These are phyloP conservation scores for Xylaria telfairii DNA, from an alignment of 495 filamentous ascomycete species.

Conservation along the genomic window DNA sequence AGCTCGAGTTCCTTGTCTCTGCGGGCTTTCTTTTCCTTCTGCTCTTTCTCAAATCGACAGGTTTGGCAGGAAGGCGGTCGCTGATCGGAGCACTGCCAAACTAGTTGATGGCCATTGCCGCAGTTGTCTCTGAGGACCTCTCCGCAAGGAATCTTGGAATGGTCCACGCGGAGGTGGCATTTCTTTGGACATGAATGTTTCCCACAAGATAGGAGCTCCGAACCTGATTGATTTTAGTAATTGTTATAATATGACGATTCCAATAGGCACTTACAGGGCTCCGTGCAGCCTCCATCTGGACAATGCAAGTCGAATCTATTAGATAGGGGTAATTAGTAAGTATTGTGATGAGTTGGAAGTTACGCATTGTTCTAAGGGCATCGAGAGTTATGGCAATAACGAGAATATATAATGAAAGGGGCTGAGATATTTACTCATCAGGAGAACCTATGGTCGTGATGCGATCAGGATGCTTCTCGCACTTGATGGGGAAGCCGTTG, in stretches of 20 bases:
- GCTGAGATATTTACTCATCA: slow-evolving; percentile 43
- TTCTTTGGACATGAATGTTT: slow-evolving; percentile 64
- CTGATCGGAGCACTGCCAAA: slow-evolving; percentile 40
- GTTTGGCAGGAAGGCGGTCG: slow-evolving; percentile 45
- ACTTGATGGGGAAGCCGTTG: slow-evolving; percentile 73
- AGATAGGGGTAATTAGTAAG: neutral
- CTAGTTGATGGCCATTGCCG: slow-evolving; percentile 55
- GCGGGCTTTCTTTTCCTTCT: slow-evolving; percentile 49
- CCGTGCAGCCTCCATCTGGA: slow-evolving; percentile 76
- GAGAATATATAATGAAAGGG: neutral
- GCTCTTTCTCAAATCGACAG: slow-evolving; percentile 60
- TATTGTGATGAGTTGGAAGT: neutral
- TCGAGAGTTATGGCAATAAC: neutral
- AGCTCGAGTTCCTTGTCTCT: slow-evolving; percentile 62
- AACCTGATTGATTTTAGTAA: slow-evolving; percentile 39
- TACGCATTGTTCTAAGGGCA: neutral
- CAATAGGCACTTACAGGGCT: slow-evolving; percentile 57
- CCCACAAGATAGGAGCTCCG: slow-evolving; percentile 63
- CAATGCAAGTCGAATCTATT: slow-evolving; percentile 60
- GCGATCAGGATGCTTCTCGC: slow-evolving; percentile 66
- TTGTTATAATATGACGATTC: neutral
- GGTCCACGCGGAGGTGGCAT: slow-evolving; percentile 71
- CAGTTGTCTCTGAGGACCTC: slow-evolving; percentile 57
- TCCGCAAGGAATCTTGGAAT: slow-evolving; percentile 67
- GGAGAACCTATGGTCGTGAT: slow-evolving; percentile 36